These are phyloP conservation scores for Acanthamoeba divionensis DNA, from an alignment of 208 protist genomes.

Conservation along the genomic window DNA sequence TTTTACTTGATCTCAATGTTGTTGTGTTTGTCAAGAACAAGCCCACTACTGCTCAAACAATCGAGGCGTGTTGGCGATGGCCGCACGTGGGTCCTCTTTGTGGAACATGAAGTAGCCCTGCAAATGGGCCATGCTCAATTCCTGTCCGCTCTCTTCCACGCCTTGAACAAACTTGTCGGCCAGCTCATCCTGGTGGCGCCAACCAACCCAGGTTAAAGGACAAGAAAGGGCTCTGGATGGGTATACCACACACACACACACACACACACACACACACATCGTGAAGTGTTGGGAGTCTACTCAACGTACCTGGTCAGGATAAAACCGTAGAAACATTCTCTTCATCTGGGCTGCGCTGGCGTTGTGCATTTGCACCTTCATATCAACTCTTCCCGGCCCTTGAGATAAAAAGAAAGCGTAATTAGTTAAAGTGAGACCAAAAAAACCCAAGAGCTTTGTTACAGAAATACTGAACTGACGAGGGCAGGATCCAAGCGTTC, in stretches of 20 bases:
- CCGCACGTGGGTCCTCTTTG: slow-evolving; percentile 77
- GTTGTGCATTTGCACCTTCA: slow-evolving; percentile 87
- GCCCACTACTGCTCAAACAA: too few species aligned
- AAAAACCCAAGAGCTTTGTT: background rate
- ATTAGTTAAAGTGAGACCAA: background rate
- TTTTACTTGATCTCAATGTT: too few species aligned
- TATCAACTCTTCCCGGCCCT: slow-evolving; percentile 91
- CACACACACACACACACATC: too few species aligned
- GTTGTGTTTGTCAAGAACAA: too few species aligned
- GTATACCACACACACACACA: too few species aligned
- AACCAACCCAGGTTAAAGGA: background rate
- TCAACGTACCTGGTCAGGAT: background rate
- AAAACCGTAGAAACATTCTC: slow-evolving; percentile 89
- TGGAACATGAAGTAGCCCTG: slow-evolving; percentile 92
- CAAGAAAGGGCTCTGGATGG: background rate
- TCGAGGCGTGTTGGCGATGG: slow-evolving; percentile 74
- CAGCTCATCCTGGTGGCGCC: background rate
- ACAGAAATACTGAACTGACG: slow-evolving; percentile 89
- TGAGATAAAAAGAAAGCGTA: background rate
- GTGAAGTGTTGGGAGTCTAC: background rate
- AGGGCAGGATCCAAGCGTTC: slow-evolving; percentile 90
- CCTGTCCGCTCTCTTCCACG: slow-evolving; percentile 62
- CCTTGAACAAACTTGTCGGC: background rate
- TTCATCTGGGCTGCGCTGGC: slow-evolving; percentile 78
- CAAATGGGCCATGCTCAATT: slow-evolving; percentile 86